phyloP scores from a whole-genome alignment of 257 asterid genomes.

The Vinca minor region DNA sequence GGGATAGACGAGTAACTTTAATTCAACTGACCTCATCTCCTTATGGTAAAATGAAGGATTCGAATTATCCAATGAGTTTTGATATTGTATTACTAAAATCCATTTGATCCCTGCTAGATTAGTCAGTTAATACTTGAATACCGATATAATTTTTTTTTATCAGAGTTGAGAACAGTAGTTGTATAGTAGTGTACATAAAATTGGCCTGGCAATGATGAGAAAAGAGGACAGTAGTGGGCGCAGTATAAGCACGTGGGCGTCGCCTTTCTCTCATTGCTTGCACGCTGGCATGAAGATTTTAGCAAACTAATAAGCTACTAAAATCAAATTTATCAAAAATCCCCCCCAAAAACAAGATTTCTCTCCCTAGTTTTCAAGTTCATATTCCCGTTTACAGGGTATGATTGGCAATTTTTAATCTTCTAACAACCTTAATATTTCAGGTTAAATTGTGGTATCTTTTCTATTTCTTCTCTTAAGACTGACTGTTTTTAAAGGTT shows the following conservation, averaged over 20 bases:
- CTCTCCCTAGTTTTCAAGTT: background rate
- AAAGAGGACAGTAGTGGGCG: conserved; percentile 44
- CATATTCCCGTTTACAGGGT: conserved; percentile 20
- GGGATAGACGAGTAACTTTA: background rate
- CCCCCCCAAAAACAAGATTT: background rate
- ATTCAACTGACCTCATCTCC: too few species aligned
- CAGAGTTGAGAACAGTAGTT: too few species aligned
- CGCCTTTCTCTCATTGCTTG: conserved; percentile 59
- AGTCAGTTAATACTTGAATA: too few species aligned
- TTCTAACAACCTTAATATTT: conserved; percentile 38
- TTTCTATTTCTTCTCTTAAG: conserved; percentile 13
- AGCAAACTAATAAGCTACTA: conserved; percentile 14
- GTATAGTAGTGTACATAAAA: conserved; percentile 16
- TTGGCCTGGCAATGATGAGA: conserved; percentile 52
- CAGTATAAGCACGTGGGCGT: conserved; percentile 62
- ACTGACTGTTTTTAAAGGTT: background rate
- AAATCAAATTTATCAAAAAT: background rate
- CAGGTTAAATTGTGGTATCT: conserved; percentile 24
- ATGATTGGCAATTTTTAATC: conserved; percentile 44
- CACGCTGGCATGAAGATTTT: conserved; percentile 53
- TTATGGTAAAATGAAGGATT: too few species aligned
- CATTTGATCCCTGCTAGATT: too few species aligned
- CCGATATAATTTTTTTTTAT: too few species aligned
- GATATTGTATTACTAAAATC: too few species aligned
- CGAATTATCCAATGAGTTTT: too few species aligned